Evolutionary conservation across 805 yeast genomes (phyloP), one percentile per base, ranked within the genome.

Genomic region (Cyberlindnera saturnus): DNA sequence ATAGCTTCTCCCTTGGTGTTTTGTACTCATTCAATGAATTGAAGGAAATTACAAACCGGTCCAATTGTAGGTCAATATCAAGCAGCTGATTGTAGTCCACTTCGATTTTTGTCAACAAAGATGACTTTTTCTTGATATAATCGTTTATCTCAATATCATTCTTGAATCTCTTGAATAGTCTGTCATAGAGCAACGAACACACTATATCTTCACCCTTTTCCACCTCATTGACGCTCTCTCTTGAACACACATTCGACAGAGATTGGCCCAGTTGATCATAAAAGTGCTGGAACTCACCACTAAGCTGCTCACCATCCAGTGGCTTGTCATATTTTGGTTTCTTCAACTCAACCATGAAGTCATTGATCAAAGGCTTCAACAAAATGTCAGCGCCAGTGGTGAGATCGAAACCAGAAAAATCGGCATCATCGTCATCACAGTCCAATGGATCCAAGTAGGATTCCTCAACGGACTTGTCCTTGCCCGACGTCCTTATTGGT

Each of bases 311-410:
- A 6, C 52, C 45, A 1, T 49, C 41, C 33, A 55, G 41, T 6
- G 62, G 62, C 29, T 34, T 48, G 18, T 40, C 30, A 33, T 55
- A 50, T 32, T 51, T 56, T 4, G 62, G 62, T 16, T 41, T 36
- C 16, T 36, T 47, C 8, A 56, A 36, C 20, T 57, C 62, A 10
- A 35, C 41, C 11, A 49, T 17, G 35, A 57, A 57, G n/a, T 39
- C 31, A 9, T 36, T 15, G 6, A 50, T 46, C 4, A 38, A 43
- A 3, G 28, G n/a, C 13, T 23, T 8, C 11, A 23, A 9, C 28
- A 10, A 5, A 23, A 23, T 9, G 9, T 23, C 28, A 9, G 28
- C 11, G 28, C 11, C 28, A 23, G 11, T 23, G 3, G 28, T 10
- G 4, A 23, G 11, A 23, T 8, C 6, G 28, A 23, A 23, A 9